Conservation (phyloP, 768 basidiomycete species). For the Rhodotorula graminis region DNA sequence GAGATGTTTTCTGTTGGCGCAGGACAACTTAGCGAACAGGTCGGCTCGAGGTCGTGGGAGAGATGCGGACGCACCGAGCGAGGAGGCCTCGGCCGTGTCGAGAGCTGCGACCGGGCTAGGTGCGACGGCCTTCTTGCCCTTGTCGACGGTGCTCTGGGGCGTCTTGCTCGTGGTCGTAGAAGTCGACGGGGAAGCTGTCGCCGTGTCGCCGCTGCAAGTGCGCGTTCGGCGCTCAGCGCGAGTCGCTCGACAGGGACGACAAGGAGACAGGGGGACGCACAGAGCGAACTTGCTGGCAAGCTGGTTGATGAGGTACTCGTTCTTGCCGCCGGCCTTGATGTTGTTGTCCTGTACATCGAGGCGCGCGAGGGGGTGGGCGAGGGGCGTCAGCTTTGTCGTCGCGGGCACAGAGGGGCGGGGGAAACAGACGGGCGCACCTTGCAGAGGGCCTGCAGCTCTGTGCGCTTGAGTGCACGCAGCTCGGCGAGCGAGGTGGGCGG, state of each 20-base stretch:
- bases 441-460: not conserved
- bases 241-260: too few species aligned
- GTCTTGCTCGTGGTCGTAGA: too few species aligned
- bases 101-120: too few species aligned
- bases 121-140: not conserved
- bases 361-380: not conserved
- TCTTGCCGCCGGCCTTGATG: slow-evolving; percentile 18
- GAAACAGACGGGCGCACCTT: slow-evolving; percentile 2
- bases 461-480: slow-evolving; percentile 2
- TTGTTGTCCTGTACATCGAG: not conserved
- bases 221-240: not conserved
- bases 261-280: not conserved
- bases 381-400: not conserved
- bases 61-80: too few species aligned
- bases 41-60: too few species aligned
- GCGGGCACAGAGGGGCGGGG: too few species aligned
- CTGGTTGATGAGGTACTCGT: not conserved
- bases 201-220: not conserved
- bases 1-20: too few species aligned
- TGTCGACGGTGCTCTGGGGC: not conserved
- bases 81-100: too few species aligned
- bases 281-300: not conserved
- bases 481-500: not conserved
- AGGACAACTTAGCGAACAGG: too few species aligned
- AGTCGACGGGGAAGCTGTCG: not conserved